Conservation (phyloP, 1,284 basidiomycete species). For the Sanghuangporus baumii region DNA sequence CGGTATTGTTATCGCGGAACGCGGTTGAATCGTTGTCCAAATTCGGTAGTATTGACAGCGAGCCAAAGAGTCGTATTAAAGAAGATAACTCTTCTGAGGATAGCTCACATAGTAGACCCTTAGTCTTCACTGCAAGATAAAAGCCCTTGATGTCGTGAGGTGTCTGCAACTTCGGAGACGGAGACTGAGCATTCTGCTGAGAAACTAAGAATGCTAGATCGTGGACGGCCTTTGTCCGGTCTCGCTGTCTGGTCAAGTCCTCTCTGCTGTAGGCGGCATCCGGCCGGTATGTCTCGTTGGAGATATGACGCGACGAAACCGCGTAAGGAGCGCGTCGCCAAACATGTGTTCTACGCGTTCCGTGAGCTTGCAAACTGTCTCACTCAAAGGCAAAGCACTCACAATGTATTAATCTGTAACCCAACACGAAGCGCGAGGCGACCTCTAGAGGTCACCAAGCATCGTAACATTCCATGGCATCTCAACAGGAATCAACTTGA, state of each 20-base stretch:
- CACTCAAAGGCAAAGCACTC: not conserved
- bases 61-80: slow-evolving; percentile 40
- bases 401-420: not conserved
- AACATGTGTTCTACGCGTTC: not conserved
- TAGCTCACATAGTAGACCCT: slow-evolving; percentile 25
- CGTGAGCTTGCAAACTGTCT: not conserved
- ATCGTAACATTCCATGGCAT: slow-evolving; percentile 56
- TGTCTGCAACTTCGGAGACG: slow-evolving; percentile 23
- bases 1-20: slow-evolving; percentile 4
- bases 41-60: slow-evolving; percentile 30
- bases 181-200: slow-evolving; percentile 21
- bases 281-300: not conserved
- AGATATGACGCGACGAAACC: not conserved
- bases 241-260: not conserved
- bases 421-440: slow-evolving; percentile 22
- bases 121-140: slow-evolving; percentile 29
- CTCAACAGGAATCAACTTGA: not conserved
- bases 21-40: not conserved
- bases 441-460: slow-evolving; percentile 32
- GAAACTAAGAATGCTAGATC: slow-evolving; percentile 27
- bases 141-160: slow-evolving; percentile 30
- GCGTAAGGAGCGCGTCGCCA: not conserved
- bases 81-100: slow-evolving; percentile 28
- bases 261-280: not conserved
- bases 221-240: slow-evolving; percentile 21